phyloP scores from a whole-genome alignment of 2,329 filamentous ascomycete genomes.

The Meredithiella fracta region DNA sequence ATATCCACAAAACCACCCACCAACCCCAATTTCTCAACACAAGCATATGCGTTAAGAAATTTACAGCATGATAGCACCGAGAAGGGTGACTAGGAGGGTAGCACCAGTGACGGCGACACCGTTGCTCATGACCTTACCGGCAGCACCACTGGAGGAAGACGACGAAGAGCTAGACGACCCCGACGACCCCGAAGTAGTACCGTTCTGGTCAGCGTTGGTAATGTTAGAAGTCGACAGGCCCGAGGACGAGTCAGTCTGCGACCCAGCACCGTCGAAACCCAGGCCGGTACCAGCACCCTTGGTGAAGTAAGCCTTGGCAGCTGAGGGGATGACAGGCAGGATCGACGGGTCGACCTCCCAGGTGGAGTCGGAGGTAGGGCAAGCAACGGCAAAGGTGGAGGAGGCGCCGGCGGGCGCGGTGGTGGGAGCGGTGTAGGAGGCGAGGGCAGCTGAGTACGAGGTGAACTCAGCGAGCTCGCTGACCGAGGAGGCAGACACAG shows the following conservation, averaged over 20 bases:
- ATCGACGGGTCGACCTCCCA: slow-evolving; percentile 36
- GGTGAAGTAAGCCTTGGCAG: slow-evolving; percentile 36
- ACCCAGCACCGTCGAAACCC: slow-evolving; percentile 36
- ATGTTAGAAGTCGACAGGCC: slow-evolving; percentile 30
- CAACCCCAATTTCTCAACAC: not conserved
- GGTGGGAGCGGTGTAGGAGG: slow-evolving; percentile 33
- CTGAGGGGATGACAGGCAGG: slow-evolving; percentile 35
- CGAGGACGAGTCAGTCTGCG: slow-evolving; percentile 33
- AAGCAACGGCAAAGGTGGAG: slow-evolving; percentile 30
- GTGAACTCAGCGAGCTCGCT: slow-evolving; percentile 46
- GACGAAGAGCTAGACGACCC: slow-evolving; percentile 17
- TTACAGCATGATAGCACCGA: slow-evolving; percentile 27
- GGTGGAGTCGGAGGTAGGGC: slow-evolving; percentile 30
- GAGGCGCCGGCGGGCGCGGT: slow-evolving; percentile 33
- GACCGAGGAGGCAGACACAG: slow-evolving; percentile 33
- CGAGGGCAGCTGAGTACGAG: slow-evolving; percentile 32
- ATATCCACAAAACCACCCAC: no score
- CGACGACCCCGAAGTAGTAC: slow-evolving; percentile 4
- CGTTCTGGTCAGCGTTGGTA: slow-evolving; percentile 19
- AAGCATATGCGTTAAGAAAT: not conserved
- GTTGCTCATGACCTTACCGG: slow-evolving; percentile 18
- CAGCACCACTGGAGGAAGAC: slow-evolving; percentile 19
- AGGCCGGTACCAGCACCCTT: slow-evolving; percentile 37
- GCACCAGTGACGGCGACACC: slow-evolving; percentile 22
- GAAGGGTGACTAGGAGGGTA: slow-evolving; percentile 23